Evolutionary conservation across 805 yeast genomes (phyloP), one percentile per base, ranked within the genome.

Genomic region (Debaryomyces tyrocola): DNA sequence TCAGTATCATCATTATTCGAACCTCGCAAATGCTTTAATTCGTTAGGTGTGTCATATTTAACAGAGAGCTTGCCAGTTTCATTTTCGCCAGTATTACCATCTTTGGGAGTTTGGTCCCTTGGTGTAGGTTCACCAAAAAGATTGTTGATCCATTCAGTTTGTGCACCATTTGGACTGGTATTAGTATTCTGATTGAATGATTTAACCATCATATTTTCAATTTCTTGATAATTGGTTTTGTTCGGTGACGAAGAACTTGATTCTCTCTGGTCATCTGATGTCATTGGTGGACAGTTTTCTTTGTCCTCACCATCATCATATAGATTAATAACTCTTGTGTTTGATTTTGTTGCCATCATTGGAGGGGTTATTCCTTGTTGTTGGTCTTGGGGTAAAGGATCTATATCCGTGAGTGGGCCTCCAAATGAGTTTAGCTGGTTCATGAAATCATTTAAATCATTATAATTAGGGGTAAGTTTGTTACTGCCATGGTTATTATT

Each of bases 301-400:
- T 62, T 62, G 51, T 66, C 62, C 44, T 66, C 68, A 15, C 58
- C 55, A 43, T 52, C 55, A 31, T 73, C 80, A 46, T 75, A 78
- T n/a, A 79, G 50, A 49, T 77, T 78, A 39, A 79, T 79, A 18
- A 79, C 71, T 35, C 82, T 69, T 3, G 84, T 79, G 53, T 78
- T 79, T 36, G 76, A 62, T 55, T 79, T 79, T 4, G 78, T 77
- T n/a, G 84, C 84, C 62, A 69, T 69, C 78, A 66, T 75, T 50
- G 75, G 76, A 42, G 75, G 78, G 6, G 75, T 71, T 4, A 58
- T 56, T 4, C 70, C 72, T 41, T 53, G 59, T 12, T 37, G 20
- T 33, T 46, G 51, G 29, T 60, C 68, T 34, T 64, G 69, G 6
- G 77, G 77, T 35, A 73, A 52, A 1, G 72, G 70, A 50, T 74